phyloP scores from a whole-genome alignment of 2,329 filamentous ascomycete genomes.

The Trichocomaceae sp. region DNA sequence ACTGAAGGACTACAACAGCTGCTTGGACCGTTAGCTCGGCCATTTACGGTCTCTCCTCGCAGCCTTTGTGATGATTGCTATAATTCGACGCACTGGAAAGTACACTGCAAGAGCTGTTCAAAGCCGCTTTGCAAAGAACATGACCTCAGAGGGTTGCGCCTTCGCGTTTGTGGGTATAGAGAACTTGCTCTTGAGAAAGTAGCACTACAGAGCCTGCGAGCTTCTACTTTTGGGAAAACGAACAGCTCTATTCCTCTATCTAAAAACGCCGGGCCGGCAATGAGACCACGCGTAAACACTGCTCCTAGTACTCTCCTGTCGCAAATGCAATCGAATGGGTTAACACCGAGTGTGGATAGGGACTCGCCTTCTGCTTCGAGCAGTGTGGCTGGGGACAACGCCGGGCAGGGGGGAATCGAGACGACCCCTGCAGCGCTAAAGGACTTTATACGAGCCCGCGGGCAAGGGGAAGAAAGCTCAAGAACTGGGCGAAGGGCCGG shows the following conservation, averaged over 20 bases:
- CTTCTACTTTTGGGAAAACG: not conserved
- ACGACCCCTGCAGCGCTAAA: slow-evolving; percentile 18
- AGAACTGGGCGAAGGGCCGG: slow-evolving; percentile 26
- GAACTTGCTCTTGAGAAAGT: slow-evolving; percentile 48
- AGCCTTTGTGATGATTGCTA: slow-evolving; percentile 54
- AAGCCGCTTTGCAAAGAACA: slow-evolving; percentile 54
- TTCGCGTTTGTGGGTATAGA: slow-evolving; percentile 52
- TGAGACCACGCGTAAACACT: slow-evolving; percentile 1
- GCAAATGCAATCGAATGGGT: slow-evolving; percentile 8
- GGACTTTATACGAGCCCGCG: slow-evolving; percentile 15
- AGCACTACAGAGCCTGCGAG: slow-evolving; percentile 28
- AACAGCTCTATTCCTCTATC: not conserved
- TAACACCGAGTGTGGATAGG: slow-evolving; percentile 18
- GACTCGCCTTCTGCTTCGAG: slow-evolving; percentile 24
- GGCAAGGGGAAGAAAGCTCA: slow-evolving; percentile 15
- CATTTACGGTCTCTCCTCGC: slow-evolving; percentile 46
- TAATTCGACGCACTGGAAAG: slow-evolving; percentile 52
- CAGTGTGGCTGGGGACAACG: slow-evolving; percentile 30
- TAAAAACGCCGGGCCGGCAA: not conserved
- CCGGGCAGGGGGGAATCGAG: slow-evolving; percentile 23
- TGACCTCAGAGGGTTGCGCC: slow-evolving; percentile 50
- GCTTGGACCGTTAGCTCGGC: slow-evolving; percentile 42
- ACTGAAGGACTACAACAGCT: slow-evolving; percentile 42
- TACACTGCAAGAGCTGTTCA: slow-evolving; percentile 53
- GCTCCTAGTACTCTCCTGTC: slow-evolving; percentile 1